Evolutionary conservation across 139 green algal species (phyloP), one percentile per base, ranked within the genome.

Genomic region (Desmodesmus armatus): DNA sequence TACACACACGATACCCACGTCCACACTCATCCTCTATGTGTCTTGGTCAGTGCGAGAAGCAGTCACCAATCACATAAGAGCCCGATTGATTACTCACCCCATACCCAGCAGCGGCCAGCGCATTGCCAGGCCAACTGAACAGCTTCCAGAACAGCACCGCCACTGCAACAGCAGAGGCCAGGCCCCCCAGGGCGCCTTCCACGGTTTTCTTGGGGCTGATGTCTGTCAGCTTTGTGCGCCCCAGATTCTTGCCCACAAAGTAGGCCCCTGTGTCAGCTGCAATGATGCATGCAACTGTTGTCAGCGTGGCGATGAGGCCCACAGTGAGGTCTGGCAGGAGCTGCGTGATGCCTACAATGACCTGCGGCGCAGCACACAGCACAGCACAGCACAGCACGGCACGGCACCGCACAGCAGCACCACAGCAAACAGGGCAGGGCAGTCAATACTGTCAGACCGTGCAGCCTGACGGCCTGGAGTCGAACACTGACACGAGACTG

Each of bases 191-290:
- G 0, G 96, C 96, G 0, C 96, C 96, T 87, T 99, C 96, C 63
- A 98, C 95, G 0, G 96, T 99, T 90, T 99, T 99, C 85, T 98
- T 98, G 41, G 96, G 96, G 85, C 88, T 95, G 80, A 98, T 96
- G 21, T 90, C 86, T 1, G 89, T 97, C 33, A 99, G 90, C 84
- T 94, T 91, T 27, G 93, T 97, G 47, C 91, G 87, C 7, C 95
- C 96, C 70, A 98, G 72, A 2, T 85, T 88, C 82, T 95, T 96
- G 71, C 96, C 95, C 21, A 92, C 92, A 80, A 97, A 95, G 88
- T 96, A 98, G 17, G 96, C 95, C 33, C 96, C 96, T 31, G 93
- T 96, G 88, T 99, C 96, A 19, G 96, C 95, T 11, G 94, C 95
- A 23, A 98, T 93, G 73, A 98, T 92, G 85, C 94, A 97, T 2